Evolutionary conservation across 2,329 filamentous ascomycete genomes (phyloP).

Genomic region (Cercospora sojina): DNA sequence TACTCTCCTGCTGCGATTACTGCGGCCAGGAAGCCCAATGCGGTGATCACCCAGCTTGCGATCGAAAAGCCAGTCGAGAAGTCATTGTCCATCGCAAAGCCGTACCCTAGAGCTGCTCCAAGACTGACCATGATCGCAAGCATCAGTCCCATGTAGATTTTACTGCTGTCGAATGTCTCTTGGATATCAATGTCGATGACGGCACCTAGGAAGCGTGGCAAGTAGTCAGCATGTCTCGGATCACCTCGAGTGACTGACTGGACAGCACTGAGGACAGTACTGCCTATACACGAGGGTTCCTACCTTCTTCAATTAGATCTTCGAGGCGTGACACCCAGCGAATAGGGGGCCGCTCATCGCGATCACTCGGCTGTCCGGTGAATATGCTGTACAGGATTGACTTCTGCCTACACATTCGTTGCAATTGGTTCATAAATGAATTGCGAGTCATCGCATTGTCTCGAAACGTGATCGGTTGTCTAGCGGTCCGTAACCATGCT

Average conservation of each 20-base stretch:
- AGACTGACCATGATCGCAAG: constrained; percentile 21
- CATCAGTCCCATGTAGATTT: constrained; percentile 23
- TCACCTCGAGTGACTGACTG: neutral
- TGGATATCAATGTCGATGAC: constrained; percentile 25
- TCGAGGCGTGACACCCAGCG: constrained; percentile 20
- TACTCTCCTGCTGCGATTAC: constrained; percentile 24
- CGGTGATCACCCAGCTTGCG: constrained; percentile 25
- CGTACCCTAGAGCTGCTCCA: constrained; percentile 21
- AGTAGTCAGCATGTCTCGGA: neutral
- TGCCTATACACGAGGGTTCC: neutral
- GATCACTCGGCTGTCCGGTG: neutral
- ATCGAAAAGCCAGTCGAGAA: constrained; percentile 27
- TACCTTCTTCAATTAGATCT: constrained; percentile 14
- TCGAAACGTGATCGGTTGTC: constrained; percentile 11
- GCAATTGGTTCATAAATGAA: constrained; percentile 23
- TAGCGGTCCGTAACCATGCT: constrained; percentile 15
- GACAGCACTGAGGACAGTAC: neutral
- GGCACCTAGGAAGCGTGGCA: constrained; percentile 11
- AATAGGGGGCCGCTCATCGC: neutral
- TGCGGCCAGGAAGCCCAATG: constrained; percentile 26
- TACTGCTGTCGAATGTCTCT: constrained; percentile 24
- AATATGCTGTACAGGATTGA: constrained; percentile 14
- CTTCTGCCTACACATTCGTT: constrained; percentile 6
- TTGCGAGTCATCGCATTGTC: constrained; percentile 18
- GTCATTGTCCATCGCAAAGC: constrained; percentile 21